Evolutionary conservation across 2,329 filamentous ascomycete species (phyloP).

Genomic region (Aspergillus neotritici): DNA sequence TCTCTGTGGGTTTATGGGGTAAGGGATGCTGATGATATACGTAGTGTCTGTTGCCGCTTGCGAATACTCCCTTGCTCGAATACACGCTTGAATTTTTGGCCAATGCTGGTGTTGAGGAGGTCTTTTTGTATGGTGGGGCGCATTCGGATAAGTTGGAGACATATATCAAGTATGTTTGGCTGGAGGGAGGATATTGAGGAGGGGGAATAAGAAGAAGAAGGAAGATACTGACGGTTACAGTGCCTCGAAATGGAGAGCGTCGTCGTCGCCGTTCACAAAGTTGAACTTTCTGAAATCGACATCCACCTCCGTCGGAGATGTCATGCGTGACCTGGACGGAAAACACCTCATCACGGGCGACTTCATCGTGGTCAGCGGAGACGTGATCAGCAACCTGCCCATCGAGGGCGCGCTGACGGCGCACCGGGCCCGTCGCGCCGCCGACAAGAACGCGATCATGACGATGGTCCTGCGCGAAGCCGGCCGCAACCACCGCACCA

Average conservation of each 20-base stretch:
- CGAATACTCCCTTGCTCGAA: conserved; percentile 91
- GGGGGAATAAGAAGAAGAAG: not conserved
- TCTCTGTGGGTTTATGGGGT: conserved; percentile 2
- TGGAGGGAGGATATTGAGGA: not conserved
- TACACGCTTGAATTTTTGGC: conserved; percentile 96
- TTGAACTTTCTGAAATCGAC: conserved; percentile 83
- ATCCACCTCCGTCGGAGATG: conserved; percentile 83
- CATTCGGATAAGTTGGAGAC: conserved; percentile 82
- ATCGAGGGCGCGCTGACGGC: conserved; percentile 72
- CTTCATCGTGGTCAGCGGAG: conserved; percentile 87
- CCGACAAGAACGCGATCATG: conserved; percentile 95
- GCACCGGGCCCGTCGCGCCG: conserved; percentile 72
- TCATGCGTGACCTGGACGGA: conserved; percentile 86
- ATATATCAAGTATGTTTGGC: conserved; percentile 62
- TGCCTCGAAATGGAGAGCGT: conserved; percentile 66
- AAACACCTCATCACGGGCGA: conserved; percentile 80
- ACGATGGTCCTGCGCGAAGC: conserved; percentile 84
- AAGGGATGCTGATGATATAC: not conserved
- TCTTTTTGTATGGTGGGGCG: conserved; percentile 85
- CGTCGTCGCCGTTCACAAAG: conserved; percentile 72
- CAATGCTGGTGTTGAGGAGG: conserved; percentile 89
- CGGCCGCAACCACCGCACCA: conserved; percentile 68
- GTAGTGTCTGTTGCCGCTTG: conserved; percentile 85
- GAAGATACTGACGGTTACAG: conserved; percentile 24
- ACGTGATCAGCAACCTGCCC: conserved; percentile 82